Base-by-base conservation (phyloP, 2,329 filamentous ascomycete species). In the Fusarium sp. region DNA sequence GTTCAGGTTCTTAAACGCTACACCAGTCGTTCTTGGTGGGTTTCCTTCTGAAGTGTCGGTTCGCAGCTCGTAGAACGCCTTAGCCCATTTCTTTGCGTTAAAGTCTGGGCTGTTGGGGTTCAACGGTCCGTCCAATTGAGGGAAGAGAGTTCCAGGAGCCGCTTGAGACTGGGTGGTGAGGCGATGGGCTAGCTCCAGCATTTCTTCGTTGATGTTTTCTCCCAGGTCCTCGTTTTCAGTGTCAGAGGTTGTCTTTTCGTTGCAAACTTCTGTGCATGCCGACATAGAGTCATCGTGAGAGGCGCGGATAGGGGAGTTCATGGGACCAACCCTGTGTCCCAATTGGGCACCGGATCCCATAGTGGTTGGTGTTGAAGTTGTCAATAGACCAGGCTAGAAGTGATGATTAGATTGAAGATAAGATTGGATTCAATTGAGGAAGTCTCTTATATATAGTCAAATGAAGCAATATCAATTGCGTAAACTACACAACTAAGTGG, bases 71-170 rank as follows among this genome's bases (percentile, higher is more conserved):
- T 79, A 81, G 39, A 81, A 82, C 9, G 84, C 84, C 59, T 82
- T 85, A 32, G 84, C 83, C 85, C 85, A 87, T 70, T 83, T 81
- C 20, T 81, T 81, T 6, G 85, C 80, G 67, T 83, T 83, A 74
- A 87, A 87, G 5, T 80, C 71, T 30, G 80, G 77, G 20, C 83
- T 83, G 39, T 79, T 80, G 5, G 85, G 85, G 66, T 87, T 82
- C 6, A 87, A 76, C 1, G 77, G 70, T 3, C 78, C 77, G 10
- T 76, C 71, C 41, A 72, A 58, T 34, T 76, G 71, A 0, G 81
- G 79, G 41, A 81, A 81, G 25, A 82, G 66, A n/a, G 75, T 67
- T 2, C 74, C 78, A 1, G 74, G 78, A 11, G 75, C 66, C 11
- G 75, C 76, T 11, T 75, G 77, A 1, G 79, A 81, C 39, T 75